Conservation (phyloP, 768 basidiomycete genomes). For the Lentinula detonsa region DNA sequence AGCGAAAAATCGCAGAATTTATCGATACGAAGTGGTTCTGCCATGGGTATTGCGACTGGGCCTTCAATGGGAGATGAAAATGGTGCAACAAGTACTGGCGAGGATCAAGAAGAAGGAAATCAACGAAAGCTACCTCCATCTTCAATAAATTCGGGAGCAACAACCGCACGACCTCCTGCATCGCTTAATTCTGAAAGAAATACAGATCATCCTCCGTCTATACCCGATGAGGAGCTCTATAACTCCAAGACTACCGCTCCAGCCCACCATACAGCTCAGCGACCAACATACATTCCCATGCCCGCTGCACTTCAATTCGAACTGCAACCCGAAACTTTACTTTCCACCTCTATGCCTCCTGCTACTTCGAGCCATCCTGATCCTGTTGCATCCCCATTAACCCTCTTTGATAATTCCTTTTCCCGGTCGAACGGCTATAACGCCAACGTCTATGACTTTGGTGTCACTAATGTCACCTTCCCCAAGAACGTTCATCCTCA, state of each 20-base stretch:
- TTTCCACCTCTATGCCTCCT: background rate
- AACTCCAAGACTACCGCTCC: background rate
- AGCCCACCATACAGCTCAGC: background rate
- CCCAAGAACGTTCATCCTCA: background rate
- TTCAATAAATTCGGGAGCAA: background rate
- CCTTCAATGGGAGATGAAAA: background rate
- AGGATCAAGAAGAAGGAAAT: background rate
- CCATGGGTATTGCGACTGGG: background rate
- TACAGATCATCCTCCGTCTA: background rate
- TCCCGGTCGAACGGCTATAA: background rate
- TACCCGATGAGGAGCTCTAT: background rate
- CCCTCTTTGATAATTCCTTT: conserved; percentile 2
- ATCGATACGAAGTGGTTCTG: background rate
- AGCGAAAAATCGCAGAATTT: conserved; percentile 1
- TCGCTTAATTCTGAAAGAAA: background rate
- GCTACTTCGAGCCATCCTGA: background rate
- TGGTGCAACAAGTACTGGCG: background rate
- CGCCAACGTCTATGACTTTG: background rate
- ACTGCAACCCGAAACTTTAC: background rate
- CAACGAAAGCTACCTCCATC: background rate
- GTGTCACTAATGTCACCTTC: background rate
- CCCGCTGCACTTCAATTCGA: background rate
- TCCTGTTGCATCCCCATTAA: background rate
- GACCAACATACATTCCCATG: background rate
- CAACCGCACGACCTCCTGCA: background rate